These are phyloP conservation scores for Keithomyces neogunnii DNA, from an alignment of 2,329 filamentous ascomycete genomes.

Conservation along the genomic window DNA sequence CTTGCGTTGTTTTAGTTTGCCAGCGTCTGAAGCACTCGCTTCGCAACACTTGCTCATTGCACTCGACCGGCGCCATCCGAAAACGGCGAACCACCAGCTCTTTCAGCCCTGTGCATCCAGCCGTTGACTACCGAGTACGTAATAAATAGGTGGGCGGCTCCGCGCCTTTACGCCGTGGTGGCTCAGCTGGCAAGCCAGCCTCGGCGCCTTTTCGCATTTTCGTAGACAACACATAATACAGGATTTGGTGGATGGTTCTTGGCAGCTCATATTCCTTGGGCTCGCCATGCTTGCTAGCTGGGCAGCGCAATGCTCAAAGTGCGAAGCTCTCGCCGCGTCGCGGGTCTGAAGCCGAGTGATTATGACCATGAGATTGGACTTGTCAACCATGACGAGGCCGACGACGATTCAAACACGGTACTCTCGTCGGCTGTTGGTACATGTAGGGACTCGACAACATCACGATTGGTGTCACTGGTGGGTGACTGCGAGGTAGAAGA, in stretches of 20 bases:
- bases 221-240: not conserved
- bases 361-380: conserved; percentile 66
- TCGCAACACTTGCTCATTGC: not conserved
- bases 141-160: not conserved
- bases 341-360: conserved; percentile 48
- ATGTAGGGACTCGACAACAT: conserved; percentile 6
- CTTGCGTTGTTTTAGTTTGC: not conserved
- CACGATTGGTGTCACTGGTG: conserved; percentile 8
- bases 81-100: not conserved
- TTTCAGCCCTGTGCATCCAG: not conserved
- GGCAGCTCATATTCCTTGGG: not conserved
- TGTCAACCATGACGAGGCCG: conserved; percentile 42
- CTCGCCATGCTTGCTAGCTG: conserved; percentile 13
- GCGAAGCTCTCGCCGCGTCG: conserved; percentile 45
- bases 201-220: not conserved
- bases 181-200: not conserved
- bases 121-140: not conserved
- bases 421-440: conserved; percentile 5
- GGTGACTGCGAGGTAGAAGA: conserved; percentile 1
- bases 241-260: not conserved
- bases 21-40: no score
- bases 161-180: not conserved
- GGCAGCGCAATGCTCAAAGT: conserved; percentile 22
- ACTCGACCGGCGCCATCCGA: not conserved
- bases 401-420: conserved; percentile 13